Base-by-base conservation (phyloP, 148 eudicot genomes). In the Spergularia marina region DNA sequence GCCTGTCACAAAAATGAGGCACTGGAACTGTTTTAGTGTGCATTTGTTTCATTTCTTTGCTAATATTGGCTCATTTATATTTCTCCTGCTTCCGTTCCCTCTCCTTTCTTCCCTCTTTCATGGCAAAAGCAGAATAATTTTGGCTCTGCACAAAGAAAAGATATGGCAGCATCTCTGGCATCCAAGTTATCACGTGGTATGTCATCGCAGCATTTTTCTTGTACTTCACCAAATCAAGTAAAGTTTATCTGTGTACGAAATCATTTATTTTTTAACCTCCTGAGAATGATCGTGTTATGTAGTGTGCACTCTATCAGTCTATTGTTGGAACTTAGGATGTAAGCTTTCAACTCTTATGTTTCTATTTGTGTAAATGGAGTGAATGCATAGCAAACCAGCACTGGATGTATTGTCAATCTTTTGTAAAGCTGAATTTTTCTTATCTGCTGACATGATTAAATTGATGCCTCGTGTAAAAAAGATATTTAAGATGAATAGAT, bases 121-220 rank as follows among this genome's bases (percentile, higher is more conserved):
- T 64, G 68, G 6, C 49, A 8, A 18, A 41, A 30, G 36, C 47
- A 16, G 40, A 34, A 5, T 34, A 15, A 64, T 39, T 16, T 34
- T 64, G 12, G 8, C 39, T 64, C 11, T 44, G 67, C 41, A 14
- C 44, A 64, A 17, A 15, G 59, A 55, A 15, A 40, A 53, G 54
- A 17, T n/a, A 80, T 81, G 84, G 77, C 80, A 8, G 63, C 84
- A 77, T 81, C 77, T 17, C 30, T 81, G 53, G 69, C 74, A 57
- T 73, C 78, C 12, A 81, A 74, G 60, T 77, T 81, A 62, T 73
- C 80, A n/a, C 77, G 56, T 15, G 84, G 81, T 77, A 77, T 17
- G 40, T 55, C 54, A 30, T 4, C 5, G 0, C 10, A 55, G 25
- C 25, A 0, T 2, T 12, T 12, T n/a, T 44, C n/a, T 23, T 5